Percentiles rank a stretch among this genome's conserved stretches.
Conservation (phyloP, 257 asterid genomes). For the Nicotiana tabacum region DNA sequence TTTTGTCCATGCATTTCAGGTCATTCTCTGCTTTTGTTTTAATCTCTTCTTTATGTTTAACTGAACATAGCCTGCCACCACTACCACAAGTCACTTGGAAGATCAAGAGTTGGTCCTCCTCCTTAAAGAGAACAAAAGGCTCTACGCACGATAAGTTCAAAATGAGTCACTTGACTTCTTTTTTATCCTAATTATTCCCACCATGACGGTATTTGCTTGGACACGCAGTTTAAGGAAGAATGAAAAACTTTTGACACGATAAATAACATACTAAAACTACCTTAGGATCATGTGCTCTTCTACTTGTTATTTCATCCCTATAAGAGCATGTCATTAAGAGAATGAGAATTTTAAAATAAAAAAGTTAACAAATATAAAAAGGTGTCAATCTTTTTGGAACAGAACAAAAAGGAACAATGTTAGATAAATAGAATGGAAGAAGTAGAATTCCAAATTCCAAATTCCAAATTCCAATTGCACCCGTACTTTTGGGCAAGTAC, state of each 20-base stretch:
- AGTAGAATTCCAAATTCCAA: not conserved
- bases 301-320: too few relatives aligned
- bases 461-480: not conserved
- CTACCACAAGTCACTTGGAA: constrained; percentile 23
- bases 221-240: not conserved
- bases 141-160: constrained; percentile 54
- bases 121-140: constrained; percentile 50
- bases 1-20: not conserved
- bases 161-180: not conserved
- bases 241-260: not conserved
- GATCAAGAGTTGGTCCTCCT: constrained; percentile 37
- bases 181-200: not conserved
- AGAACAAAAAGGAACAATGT: not conserved
- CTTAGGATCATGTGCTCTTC: too few relatives aligned
- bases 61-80: constrained; percentile 30
- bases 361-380: not conserved
- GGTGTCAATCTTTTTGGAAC: not conserved
- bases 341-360: not conserved
- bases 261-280: not conserved
- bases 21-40: constrained; percentile 16
- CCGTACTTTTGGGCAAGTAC: not conserved
- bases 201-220: not conserved
- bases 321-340: not conserved
- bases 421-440: not conserved
- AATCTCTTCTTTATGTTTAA: constrained; percentile 16